Conservation (phyloP, 495 filamentous ascomycete genomes). For the Tuber magnatum region DNA sequence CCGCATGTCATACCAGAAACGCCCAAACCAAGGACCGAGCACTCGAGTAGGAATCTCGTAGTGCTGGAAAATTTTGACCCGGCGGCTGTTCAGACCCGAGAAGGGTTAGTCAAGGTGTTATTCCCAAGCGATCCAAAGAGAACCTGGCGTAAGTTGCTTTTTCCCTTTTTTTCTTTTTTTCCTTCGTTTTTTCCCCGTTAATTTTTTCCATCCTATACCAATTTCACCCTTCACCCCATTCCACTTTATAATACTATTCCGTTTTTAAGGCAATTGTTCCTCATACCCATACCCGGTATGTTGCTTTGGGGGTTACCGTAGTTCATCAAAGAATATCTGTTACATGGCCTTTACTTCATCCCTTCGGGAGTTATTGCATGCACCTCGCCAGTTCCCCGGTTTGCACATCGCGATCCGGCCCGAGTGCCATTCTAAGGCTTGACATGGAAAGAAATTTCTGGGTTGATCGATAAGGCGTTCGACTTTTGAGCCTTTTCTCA, state of each 20-base stretch:
- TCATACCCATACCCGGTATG: neutral
- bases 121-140: conserved; percentile 49
- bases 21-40: conserved; percentile 45
- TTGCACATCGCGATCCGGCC: conserved; percentile 33
- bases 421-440: conserved; percentile 9
- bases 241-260: neutral
- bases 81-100: conserved; percentile 47
- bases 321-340: neutral
- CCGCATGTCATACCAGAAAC: conserved; percentile 21
- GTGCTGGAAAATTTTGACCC: conserved; percentile 54
- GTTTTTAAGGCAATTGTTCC: neutral
- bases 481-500: neutral
- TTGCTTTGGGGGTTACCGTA: neutral
- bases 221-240: neutral
- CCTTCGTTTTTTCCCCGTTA: conserved; percentile 17
- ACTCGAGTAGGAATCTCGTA: conserved; percentile 50
- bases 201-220: neutral
- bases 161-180: conserved; percentile 9
- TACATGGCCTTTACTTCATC: neutral
- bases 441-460: neutral
- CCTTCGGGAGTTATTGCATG: conserved; percentile 17
- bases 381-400: conserved; percentile 32
- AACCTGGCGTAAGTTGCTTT: conserved; percentile 46
- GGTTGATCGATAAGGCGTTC: neutral
- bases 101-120: conserved; percentile 49